Evolutionary conservation across 2,329 filamentous ascomycete species (phyloP), one percentile per base, ranked within the genome.

Genomic region (Harringtonia aguacate): DNA sequence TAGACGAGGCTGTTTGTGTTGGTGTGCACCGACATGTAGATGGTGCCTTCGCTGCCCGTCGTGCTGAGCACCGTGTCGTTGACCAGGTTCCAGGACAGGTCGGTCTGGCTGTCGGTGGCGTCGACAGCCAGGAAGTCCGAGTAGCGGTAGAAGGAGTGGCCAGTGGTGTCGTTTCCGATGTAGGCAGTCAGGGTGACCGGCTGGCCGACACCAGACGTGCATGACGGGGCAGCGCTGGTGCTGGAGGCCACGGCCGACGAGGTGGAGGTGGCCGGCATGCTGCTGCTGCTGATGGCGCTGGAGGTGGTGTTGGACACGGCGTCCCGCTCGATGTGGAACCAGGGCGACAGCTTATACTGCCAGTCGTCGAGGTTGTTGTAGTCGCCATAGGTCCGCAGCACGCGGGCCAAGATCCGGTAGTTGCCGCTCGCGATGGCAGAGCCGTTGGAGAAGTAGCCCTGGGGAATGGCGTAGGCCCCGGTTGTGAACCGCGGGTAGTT

Each of bases 321-420:
- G 15, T 17, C 30, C 14, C 39, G 39, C 39, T 41, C 33, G 27
- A 49, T 24, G 17, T 41, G 42, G 48, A 53, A 52, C 50, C 48
- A 51, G 4, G 45, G 34, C 21, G 51, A 53, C 6, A 48, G 18
- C 29, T 48, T 45, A 31, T 45, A 46, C 41, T 52, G 46, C 53
- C 53, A 53, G 39, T 51, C 51, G 13, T 46, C 29, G 4, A 51
- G 8, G 24, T 50, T 47, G 35, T 20, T 29, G 9, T 36, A 36
- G 46, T 52, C 49, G n/a, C 52, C 52, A 34, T 45, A 55, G 1
- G 47, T 53, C 13, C 50, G 50, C 33, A 55, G 46, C 7, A 45
- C 40, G 7, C 50, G 49, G 8, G 41, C 45, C 7, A 53, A 46
- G 22, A 50, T 44, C 24, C 22, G 41, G 45, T 53, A 55, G 21